Base-by-base conservation (phyloP, 345 rosid species). In the Eucalyptus sp. region DNA sequence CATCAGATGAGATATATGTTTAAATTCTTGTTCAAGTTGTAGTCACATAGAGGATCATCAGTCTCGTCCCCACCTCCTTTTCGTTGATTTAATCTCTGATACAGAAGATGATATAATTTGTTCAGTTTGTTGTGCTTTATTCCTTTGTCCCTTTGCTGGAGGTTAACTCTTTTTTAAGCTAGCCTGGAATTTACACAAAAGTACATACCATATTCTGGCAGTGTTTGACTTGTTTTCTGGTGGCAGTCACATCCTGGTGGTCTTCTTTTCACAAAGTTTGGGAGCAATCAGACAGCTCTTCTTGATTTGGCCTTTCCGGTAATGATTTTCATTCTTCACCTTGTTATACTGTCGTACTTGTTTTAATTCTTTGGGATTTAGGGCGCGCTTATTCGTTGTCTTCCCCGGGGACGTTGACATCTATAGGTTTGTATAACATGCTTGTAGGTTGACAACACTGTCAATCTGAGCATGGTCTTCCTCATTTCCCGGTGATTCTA, bases 191-290 rank as follows among this genome's bases (percentile, higher is more conserved):
- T 88, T 88, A 86, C 48, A 76, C 84, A 20, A 20, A 76, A 76
- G 84, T 76, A 76, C 24, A 25, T 20, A 20, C 46, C 46, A 76
- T 76, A 12, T 76, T 76, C 29, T 41, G 15, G 86, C 89, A 64
- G 88, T 54, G 37, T 46, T 88, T 8, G 86, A 37, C 13, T 31
- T 84, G 85, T 91, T 93, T 90, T 87, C 68, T 83, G 87, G 76
- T 90, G 94, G 92, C 97, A 97, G 99, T 95, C 97, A 56, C 99
- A 96, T 91, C 97, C 97, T 80, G 97, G 98, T 85, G 96, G 98
- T 76, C 94, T 96, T 58, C 94, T 96, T 88, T 94, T 97, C 94
- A 97, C 96, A 81, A 96, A 95, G 92, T 96, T 96, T 88, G 96
- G 97, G 62, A 91, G 97, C 95, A 95, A 93, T 90, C 97, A 95